phyloP scores from a whole-genome alignment of 352 stramenopile species.

The Halophytophthora batemanensis region DNA sequence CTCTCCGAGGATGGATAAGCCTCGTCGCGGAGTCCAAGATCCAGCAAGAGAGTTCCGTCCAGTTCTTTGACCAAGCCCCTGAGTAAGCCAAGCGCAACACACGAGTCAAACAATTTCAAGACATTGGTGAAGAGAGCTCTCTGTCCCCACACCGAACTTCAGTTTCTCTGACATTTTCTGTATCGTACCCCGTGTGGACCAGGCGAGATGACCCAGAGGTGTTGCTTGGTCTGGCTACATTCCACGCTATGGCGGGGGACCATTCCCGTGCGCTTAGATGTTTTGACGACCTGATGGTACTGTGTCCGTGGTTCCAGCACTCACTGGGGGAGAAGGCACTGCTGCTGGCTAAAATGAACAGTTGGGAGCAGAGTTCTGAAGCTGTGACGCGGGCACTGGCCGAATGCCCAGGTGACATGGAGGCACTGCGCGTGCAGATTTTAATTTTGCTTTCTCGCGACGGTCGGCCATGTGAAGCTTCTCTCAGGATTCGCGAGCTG shows the following conservation, averaged over 20 bases:
- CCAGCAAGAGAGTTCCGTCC: conserved; percentile 57
- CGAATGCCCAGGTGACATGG: conserved; percentile 67
- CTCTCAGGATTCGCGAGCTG: conserved; percentile 55
- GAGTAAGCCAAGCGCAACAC: conserved; percentile 33
- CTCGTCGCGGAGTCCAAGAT: conserved; percentile 66
- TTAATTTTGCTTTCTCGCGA: conserved; percentile 68
- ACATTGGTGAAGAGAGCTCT: not conserved
- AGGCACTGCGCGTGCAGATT: conserved; percentile 64
- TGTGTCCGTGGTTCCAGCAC: conserved; percentile 82
- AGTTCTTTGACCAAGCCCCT: conserved; percentile 64
- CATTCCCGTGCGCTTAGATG: conserved; percentile 60
- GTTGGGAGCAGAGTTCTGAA: conserved; percentile 84
- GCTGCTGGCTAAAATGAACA: conserved; percentile 79
- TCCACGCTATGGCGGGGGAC: conserved; percentile 70
- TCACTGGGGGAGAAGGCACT: conserved; percentile 79
- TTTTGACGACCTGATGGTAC: conserved; percentile 75
- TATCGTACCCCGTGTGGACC: not conserved
- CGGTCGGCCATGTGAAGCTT: conserved; percentile 49
- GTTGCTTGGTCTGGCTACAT: conserved; percentile 70
- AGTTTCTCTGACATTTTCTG: conserved; percentile 2
- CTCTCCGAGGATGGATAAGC: conserved; percentile 76
- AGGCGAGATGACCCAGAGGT: conserved; percentile 71
- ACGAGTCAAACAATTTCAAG: not conserved
- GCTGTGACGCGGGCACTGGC: conserved; percentile 65
- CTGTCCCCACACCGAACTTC: not conserved